These are phyloP conservation scores for Elaeagnus macrophylla DNA, from an alignment of 306 rosid genomes.

Conservation along the genomic window DNA sequence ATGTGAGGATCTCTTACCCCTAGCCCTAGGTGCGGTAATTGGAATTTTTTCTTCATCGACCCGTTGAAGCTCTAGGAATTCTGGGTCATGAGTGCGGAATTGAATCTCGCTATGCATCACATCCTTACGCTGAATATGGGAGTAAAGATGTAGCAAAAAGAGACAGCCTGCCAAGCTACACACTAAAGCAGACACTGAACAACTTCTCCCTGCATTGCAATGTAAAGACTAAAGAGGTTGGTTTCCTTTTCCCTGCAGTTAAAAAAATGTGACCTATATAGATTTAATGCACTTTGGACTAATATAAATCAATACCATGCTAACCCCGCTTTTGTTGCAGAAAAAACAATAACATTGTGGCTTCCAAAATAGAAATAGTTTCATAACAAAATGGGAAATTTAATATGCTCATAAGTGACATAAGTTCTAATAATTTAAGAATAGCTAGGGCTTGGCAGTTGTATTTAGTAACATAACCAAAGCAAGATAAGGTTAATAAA, in stretches of 20 bases:
- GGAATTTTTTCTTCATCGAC: constrained; percentile 72
- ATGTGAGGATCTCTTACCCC: constrained; percentile 89
- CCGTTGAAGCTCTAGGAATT: constrained; percentile 63
- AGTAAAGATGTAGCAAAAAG: constrained; percentile 50
- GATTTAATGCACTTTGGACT: constrained; percentile 34
- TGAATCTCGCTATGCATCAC: constrained; percentile 26
- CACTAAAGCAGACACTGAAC: constrained; percentile 37
- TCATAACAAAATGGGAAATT: background rate
- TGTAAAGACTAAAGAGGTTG: constrained; percentile 50
- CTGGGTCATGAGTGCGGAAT: constrained; percentile 38
- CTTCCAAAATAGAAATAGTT: background rate
- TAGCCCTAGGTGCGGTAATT: constrained; percentile 78
- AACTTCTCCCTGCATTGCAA: constrained; percentile 79
- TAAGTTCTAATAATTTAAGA: background rate
- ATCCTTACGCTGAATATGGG: constrained; percentile 32
- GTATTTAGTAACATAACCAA: background rate
- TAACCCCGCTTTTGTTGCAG: constrained; percentile 16
- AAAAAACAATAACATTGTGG: background rate
- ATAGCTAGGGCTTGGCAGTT: constrained; percentile 2
- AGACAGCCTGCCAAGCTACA: constrained; percentile 82
- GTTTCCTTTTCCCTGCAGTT: constrained; percentile 68
- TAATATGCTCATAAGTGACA: background rate
- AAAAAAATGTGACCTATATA: constrained; percentile 59
- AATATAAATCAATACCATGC: constrained; percentile 24
- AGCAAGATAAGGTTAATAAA: background rate